These are phyloP conservation scores for Hyaloscypha finlandica DNA, from an alignment of 495 filamentous ascomycete genomes.

Conservation along the genomic window DNA sequence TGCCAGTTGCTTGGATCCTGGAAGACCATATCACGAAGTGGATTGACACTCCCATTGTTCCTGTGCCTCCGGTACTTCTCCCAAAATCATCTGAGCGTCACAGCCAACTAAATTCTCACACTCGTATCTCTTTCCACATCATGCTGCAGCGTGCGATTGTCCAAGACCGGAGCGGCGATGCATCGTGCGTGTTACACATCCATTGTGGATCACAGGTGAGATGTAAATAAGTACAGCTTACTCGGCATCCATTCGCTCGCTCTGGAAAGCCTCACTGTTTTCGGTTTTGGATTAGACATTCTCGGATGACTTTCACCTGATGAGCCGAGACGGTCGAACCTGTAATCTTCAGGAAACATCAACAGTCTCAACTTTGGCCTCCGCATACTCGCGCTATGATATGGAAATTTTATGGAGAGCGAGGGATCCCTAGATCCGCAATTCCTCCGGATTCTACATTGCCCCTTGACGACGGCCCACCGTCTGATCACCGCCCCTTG, in stretches of 20 bases:
- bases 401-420: not conserved
- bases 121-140: not conserved
- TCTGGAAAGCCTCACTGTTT: not conserved
- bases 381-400: not conserved
- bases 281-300: not conserved
- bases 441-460: not conserved
- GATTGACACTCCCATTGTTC: not conserved
- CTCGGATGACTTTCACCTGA: not conserved
- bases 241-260: not conserved
- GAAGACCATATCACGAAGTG: not conserved
- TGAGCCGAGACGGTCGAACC: not conserved
- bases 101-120: slow-evolving; percentile 9
- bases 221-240: not conserved
- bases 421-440: not conserved
- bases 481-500: not conserved
- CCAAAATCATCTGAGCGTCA: slow-evolving; percentile 18
- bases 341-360: not conserved
- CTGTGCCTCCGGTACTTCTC: not conserved
- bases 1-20: slow-evolving; percentile 7
- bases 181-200: slow-evolving; percentile 1
- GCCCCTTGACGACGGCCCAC: not conserved
- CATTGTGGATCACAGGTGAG: not conserved
- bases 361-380: slow-evolving; percentile 1
- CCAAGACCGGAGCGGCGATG: not conserved
- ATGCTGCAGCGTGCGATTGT: not conserved